phyloP scores from a whole-genome alignment of 2,329 filamentous ascomycete species.

The Paecilomyces niveus region DNA sequence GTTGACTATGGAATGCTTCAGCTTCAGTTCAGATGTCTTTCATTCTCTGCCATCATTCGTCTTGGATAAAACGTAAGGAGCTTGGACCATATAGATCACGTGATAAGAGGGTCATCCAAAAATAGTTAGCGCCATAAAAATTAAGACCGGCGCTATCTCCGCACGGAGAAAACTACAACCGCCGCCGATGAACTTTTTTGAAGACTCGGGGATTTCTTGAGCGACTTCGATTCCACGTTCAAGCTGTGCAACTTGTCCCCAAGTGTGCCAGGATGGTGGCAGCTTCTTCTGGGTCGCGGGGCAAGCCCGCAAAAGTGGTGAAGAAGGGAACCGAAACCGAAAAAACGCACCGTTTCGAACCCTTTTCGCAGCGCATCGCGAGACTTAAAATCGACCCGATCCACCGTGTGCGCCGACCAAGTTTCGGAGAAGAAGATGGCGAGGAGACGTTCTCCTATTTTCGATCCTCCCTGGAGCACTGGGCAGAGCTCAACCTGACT shows the following conservation, averaged over 20 bases:
- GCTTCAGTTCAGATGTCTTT: not conserved
- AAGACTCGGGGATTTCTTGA: slow-evolving; percentile 4
- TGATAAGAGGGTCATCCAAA: slow-evolving; percentile 8
- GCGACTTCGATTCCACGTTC: not conserved
- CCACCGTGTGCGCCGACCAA: slow-evolving; percentile 74
- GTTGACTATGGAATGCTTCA: not conserved
- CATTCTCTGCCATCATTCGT: slow-evolving; percentile 3
- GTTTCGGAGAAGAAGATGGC: slow-evolving; percentile 71
- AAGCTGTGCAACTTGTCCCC: slow-evolving; percentile 19
- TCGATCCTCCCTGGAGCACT: slow-evolving; percentile 72
- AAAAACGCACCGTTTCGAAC: slow-evolving; percentile 83
- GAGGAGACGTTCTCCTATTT: slow-evolving; percentile 80
- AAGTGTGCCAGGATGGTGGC: slow-evolving; percentile 31
- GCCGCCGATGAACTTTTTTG: slow-evolving; percentile 33
- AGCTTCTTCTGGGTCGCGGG: slow-evolving; percentile 59
- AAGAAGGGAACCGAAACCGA: slow-evolving; percentile 66
- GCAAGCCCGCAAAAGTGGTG: slow-evolving; percentile 59
- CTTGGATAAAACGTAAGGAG: slow-evolving; percentile 17
- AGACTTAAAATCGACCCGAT: slow-evolving; percentile 92
- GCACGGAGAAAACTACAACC: slow-evolving; percentile 24
- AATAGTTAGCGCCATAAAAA: slow-evolving; percentile 2
- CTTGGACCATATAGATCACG: slow-evolving; percentile 26
- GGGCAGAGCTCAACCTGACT: slow-evolving; percentile 86
- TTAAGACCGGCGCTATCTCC: slow-evolving; percentile 14
- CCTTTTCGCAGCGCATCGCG: slow-evolving; percentile 81